Base-by-base conservation (phyloP, 495 filamentous ascomycete genomes). In the Penicillium daleae region DNA sequence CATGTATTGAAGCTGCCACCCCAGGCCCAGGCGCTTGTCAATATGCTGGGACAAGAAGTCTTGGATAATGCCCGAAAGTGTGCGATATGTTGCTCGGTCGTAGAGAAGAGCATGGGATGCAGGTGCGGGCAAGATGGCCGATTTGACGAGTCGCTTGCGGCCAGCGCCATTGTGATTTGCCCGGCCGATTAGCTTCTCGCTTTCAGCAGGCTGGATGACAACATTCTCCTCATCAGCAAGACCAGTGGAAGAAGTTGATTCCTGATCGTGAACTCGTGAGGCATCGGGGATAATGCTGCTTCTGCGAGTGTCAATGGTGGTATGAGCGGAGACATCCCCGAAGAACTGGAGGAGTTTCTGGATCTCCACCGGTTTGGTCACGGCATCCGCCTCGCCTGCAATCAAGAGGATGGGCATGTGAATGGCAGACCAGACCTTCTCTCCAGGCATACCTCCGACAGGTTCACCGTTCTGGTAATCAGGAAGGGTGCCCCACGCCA, bases 1-100 rank as follows among this genome's bases (percentile, higher is more conserved):
- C 26, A 98, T 84, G 71, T 92, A 86, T 67, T 92, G 89, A 19
- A 97, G 79, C 76, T 98, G 94, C 94, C 94, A 98, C 17, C 89
- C 91, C 6, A 93, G 84, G 7, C 85, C 88, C 19, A 98, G 84
- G 6, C 91, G 89, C 53, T 87, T 81, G 48, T 92, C 92, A 59
- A 97, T 76, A 61, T 93, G 84, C 17, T 84, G 78, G 27, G 83
- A 79, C 42, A 98, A 80, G 66, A 97, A 97, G 62, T 90, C 86
- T 22, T 92, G 89, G 56, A 97, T 88, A 15, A 97, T 80, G 0
- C 92, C 93, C 21, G 89, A 86, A 17, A 97, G 74, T 15, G 90
- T 88, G 53, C 91, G 90, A 51, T 87, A 88, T 5, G 87, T 91
- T 6, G 88, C 78, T 15, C 90, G 87, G 62, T 89, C 87, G 74